A percentile compares a stretch with the other conserved stretches of the same genome.
phyloP scores from a whole-genome alignment of 192 early-diverging fungal species.

The Funneliformis geosporum region DNA sequence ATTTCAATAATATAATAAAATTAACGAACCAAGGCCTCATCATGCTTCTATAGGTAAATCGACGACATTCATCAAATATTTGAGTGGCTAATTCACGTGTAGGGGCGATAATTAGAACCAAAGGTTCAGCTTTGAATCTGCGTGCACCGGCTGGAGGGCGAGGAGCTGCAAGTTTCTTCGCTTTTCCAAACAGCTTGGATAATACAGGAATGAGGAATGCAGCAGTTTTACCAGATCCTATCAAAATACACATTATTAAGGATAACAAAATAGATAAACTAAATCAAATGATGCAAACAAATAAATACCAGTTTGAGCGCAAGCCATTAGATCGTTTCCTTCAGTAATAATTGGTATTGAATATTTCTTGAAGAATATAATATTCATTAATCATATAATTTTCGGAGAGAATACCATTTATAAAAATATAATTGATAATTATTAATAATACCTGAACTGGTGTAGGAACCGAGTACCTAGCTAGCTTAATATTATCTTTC shows the following conservation, averaged over 20 bases:
- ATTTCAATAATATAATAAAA: slow-evolving; percentile 30
- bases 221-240: slow-evolving; percentile 76
- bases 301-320: slow-evolving; percentile 72
- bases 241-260: neutral
- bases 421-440: too few relatives aligned
- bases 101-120: slow-evolving; percentile 72
- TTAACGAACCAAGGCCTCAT: slow-evolving; percentile 51
- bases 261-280: neutral
- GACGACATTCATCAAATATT: slow-evolving; percentile 76
- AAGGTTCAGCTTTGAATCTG: slow-evolving; percentile 55
- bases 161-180: slow-evolving; percentile 31
- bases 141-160: slow-evolving; percentile 40
- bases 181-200: slow-evolving; percentile 61
- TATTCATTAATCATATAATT: neutral
- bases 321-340: slow-evolving; percentile 83
- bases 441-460: slow-evolving; percentile 64
- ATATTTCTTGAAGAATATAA: slow-evolving; percentile 44
- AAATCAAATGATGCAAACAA: slow-evolving; percentile 28
- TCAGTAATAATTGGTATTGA: slow-evolving; percentile 59
- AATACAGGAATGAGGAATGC: slow-evolving; percentile 81
- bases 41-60: slow-evolving; percentile 53
- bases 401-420: neutral
- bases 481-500: slow-evolving; percentile 64
- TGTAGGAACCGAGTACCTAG: slow-evolving; percentile 69
- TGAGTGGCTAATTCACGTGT: slow-evolving; percentile 84